Evolutionary conservation across 2,329 filamentous ascomycete species (phyloP).

Genomic region (Zarea fungicola): DNA sequence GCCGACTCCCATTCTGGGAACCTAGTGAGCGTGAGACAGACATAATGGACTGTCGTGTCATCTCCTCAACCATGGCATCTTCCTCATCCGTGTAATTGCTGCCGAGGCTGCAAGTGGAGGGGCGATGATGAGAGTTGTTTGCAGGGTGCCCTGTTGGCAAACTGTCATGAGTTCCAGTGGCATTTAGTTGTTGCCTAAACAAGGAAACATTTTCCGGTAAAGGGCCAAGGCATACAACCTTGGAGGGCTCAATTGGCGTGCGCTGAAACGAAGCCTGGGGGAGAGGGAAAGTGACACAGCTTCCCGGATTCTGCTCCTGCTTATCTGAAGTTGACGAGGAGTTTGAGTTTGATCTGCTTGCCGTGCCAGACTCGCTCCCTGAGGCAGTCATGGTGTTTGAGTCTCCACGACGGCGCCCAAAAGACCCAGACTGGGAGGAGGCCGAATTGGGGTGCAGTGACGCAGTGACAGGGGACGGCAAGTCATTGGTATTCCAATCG

Average conservation of each 20-base stretch:
- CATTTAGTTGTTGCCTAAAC: slow-evolving; percentile 17
- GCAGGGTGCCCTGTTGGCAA: background rate
- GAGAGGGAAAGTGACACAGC: slow-evolving; percentile 17
- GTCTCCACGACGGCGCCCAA: slow-evolving; percentile 13
- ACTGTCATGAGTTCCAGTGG: background rate
- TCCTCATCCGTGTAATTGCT: slow-evolving; percentile 55
- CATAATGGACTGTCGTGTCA: slow-evolving; percentile 21
- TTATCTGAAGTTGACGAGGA: slow-evolving; percentile 20
- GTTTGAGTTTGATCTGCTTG: slow-evolving; percentile 26
- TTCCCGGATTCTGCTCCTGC: slow-evolving; percentile 15
- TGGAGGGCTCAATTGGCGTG: slow-evolving; percentile 46
- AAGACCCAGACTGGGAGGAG: slow-evolving; percentile 16
- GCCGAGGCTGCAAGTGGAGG: slow-evolving; percentile 42
- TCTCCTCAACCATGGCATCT: slow-evolving; percentile 30
- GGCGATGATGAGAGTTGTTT: slow-evolving; percentile 6
- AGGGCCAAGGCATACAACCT: slow-evolving; percentile 50
- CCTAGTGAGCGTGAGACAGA: slow-evolving; percentile 8
- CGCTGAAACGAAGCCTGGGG: slow-evolving; percentile 32
- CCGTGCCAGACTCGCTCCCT: slow-evolving; percentile 21
- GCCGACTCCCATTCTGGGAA: background rate
- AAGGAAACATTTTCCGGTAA: slow-evolving; percentile 43
- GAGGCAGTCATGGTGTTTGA: slow-evolving; percentile 2
- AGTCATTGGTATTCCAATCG: slow-evolving; percentile 38
- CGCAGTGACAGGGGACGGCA: slow-evolving; percentile 38
- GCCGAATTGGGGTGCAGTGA: slow-evolving; percentile 24